A percentile compares a stretch with the other conserved stretches of the same genome.
Conservation (phyloP, 129 eudicot genomes). For the Artemisia tridentata region DNA sequence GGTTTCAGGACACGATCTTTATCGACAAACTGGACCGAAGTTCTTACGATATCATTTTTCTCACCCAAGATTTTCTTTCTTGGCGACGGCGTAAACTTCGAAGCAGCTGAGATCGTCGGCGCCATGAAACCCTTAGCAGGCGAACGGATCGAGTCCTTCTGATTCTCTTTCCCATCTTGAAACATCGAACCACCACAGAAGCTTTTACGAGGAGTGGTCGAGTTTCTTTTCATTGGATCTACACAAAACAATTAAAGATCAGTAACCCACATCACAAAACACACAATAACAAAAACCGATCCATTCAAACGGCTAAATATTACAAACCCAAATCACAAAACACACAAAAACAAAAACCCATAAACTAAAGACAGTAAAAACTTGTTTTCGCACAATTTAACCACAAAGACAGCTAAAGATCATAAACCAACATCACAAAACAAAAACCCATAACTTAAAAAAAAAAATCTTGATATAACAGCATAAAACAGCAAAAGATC, state of each 20-base stretch:
- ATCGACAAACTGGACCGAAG: slow-evolving; percentile 58
- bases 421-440: neutral
- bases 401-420: neutral
- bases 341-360: neutral
- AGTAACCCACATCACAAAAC: neutral
- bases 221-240: slow-evolving; percentile 42
- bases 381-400: no score
- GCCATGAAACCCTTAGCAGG: slow-evolving; percentile 67
- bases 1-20: slow-evolving; percentile 36
- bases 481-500: no score
- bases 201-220: slow-evolving; percentile 34
- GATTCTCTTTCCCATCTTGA: slow-evolving; percentile 74
- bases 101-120: slow-evolving; percentile 77
- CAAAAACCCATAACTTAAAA: neutral
- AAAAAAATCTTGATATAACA: no score
- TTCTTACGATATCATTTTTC: slow-evolving; percentile 57
- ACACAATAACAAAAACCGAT: neutral
- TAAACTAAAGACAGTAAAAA: neutral
- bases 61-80: slow-evolving; percentile 68
- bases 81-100: slow-evolving; percentile 73
- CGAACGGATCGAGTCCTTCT: slow-evolving; percentile 36
- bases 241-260: neutral
- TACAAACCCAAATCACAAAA: neutral
- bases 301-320: neutral
- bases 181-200: slow-evolving; percentile 20